Percentiles rank a stretch among this genome's conserved stretches.
phyloP scores from a whole-genome alignment of 257 asterid species.

The Gardenia jasminoides region DNA sequence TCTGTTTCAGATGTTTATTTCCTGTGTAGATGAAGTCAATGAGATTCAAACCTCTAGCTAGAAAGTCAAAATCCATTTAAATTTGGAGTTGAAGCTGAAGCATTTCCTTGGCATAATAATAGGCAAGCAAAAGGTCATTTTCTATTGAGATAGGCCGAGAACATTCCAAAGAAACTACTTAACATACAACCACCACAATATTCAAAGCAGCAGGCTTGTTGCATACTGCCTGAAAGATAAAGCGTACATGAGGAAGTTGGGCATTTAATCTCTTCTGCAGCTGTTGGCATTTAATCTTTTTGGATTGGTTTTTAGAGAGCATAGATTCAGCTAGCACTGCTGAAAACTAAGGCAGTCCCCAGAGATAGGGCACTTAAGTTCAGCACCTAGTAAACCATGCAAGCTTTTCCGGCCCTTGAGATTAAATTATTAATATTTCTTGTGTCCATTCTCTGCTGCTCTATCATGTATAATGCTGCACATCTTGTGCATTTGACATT shows the following conservation, averaged over 20 bases:
- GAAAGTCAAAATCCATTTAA: neutral
- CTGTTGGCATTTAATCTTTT: neutral
- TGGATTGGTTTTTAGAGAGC: neutral
- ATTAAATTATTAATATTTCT: neutral
- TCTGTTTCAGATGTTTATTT: too few species aligned
- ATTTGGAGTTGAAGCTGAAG: neutral
- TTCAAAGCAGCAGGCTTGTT: neutral
- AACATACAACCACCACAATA: neutral
- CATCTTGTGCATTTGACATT: neutral
- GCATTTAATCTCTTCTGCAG: neutral
- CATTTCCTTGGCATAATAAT: neutral
- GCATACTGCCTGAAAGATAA: neutral
- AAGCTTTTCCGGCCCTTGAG: neutral
- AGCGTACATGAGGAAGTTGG: neutral
- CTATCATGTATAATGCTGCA: neutral
- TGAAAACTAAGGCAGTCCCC: neutral
- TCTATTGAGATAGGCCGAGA: neutral
- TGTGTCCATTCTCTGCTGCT: slow-evolving; percentile 2
- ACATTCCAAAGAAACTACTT: neutral
- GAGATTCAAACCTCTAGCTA: neutral
- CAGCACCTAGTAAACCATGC: neutral
- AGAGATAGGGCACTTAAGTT: neutral
- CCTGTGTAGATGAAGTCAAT: too few species aligned
- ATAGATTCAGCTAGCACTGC: neutral
- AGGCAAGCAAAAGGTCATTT: neutral